A percentile compares a stretch with the other conserved stretches of the same genome.
phyloP scores from a whole-genome alignment of 352 stramenopile species.

The Hyphochytrium catenoides region DNA sequence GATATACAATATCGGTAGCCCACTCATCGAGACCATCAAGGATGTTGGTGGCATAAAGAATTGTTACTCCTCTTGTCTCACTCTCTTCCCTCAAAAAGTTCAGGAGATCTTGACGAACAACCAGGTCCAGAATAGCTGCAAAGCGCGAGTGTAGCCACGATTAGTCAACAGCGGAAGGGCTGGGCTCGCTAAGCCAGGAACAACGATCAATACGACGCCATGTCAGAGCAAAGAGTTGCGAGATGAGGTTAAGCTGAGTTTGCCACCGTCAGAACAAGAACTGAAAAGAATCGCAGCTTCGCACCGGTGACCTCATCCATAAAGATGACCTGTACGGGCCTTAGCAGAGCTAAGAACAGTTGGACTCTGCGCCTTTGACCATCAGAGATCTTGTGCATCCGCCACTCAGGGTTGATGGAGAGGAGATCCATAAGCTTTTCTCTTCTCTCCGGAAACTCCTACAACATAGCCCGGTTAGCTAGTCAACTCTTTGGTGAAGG shows the following conservation, averaged over 20 bases:
- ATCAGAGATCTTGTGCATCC: slow-evolving; percentile 47
- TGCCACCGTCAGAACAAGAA: too few species aligned
- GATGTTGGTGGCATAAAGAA: slow-evolving; percentile 41
- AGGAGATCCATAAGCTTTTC: slow-evolving; percentile 79
- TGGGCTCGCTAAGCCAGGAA: too few species aligned
- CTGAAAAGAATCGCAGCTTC: too few species aligned
- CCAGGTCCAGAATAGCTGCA: slow-evolving; percentile 89
- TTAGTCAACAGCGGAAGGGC: too few species aligned
- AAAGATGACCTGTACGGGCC: slow-evolving; percentile 85
- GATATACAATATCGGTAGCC: slow-evolving; percentile 80
- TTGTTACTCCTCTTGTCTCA: too few species aligned
- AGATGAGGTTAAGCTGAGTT: too few species aligned
- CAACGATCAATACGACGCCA: too few species aligned
- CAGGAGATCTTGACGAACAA: slow-evolving; percentile 78
- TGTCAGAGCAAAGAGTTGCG: too few species aligned
- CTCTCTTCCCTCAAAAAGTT: slow-evolving; percentile 67
- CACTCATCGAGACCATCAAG: slow-evolving; percentile 92
- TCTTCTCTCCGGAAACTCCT: slow-evolving; percentile 73
- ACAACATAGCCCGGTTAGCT: too few species aligned
- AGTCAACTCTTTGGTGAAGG: too few species aligned
- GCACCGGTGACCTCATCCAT: slow-evolving; percentile 95
- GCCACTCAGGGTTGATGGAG: slow-evolving; percentile 78
- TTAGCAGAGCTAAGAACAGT: slow-evolving; percentile 81
- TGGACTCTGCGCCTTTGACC: slow-evolving; percentile 74
- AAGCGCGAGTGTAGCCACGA: too few species aligned